Evolutionary conservation across 208 protist genomes (phyloP), one percentile per base, ranked within the genome.

Genomic region (Crithidia bombi): DNA sequence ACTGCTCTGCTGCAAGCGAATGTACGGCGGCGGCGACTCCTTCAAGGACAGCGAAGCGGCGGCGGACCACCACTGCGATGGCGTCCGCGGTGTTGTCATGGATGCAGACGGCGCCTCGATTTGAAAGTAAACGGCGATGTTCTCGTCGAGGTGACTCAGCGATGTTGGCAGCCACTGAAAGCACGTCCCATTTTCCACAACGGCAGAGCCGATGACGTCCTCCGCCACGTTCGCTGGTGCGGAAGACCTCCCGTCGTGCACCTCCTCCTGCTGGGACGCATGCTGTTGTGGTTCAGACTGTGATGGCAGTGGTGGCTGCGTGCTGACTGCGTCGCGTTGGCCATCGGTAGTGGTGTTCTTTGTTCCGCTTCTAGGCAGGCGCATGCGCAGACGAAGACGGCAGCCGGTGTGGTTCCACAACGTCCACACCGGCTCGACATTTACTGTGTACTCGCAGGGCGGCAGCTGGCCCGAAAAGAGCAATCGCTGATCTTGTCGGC

Each of bases 331-430:
- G n/a, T n/a, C n/a, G n/a, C n/a, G n/a, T n/a, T n/a, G n/a, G n/a
- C n/a, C n/a, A 41, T 14, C 17, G 19, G 3, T 51, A 17, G 10
- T 2, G 46, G 6, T 28, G 21, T 2, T 19, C 21, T 0, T n/a
- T 5, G 17, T 28, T 38, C 33, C 65, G 9, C 44, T 15, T n/a
- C 39, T 17, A 11, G 50, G 39, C 6, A 21, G n/a, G 5, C 61
- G 38, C 35, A 76, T 21, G 25, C 46, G 63, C 38, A 76, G 46
- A 2, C 71, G 71, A n/a, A 76, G 25, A 1, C 63, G 71, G 30
- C 71, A 76, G 26, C 71, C 71, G 9, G 63, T 70, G 54, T 63
- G 61, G 38, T 76, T 76, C 71, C 71, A 76, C 43, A 76, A 46
- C 63, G 71, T 76, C 71, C 71, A 76, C 38, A 76, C 71, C 21